These are phyloP conservation scores for Neurospora sp. DNA, from an alignment of 495 filamentous ascomycete species.

Conservation along the genomic window DNA sequence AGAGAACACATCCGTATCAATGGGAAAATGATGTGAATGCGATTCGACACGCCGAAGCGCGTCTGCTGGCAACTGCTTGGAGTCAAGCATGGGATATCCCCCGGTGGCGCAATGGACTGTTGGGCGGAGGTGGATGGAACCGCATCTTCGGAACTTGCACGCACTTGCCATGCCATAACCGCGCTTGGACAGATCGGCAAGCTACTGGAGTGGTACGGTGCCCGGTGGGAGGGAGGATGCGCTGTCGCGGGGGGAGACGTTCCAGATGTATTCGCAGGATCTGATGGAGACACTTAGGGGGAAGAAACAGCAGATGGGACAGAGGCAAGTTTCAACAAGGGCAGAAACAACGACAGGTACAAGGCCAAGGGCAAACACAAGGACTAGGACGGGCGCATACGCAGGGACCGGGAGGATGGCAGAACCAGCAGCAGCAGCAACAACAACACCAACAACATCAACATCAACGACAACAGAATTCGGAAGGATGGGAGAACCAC, in stretches of 20 bases:
- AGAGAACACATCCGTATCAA: conserved; percentile 26
- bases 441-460: too few species aligned
- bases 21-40: conserved; percentile 19
- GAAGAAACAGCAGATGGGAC: conserved; percentile 13
- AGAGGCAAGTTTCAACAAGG: neutral
- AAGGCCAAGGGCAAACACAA: conserved; percentile 7
- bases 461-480: too few species aligned
- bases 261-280: conserved; percentile 31
- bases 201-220: conserved; percentile 38
- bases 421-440: neutral
- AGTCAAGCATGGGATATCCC: neutral
- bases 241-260: conserved; percentile 29
- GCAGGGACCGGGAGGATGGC: neutral
- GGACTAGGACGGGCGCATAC: too few species aligned
- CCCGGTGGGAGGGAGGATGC: conserved; percentile 41
- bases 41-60: conserved; percentile 20
- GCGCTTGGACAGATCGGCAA: conserved; percentile 34
- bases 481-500: neutral
- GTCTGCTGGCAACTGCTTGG: conserved; percentile 18
- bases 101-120: neutral
- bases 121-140: neutral
- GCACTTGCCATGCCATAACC: neutral
- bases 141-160: neutral
- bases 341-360: neutral
- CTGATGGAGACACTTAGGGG: conserved; percentile 22